Percentiles rank a stretch among this genome's conserved stretches.
Conservation (phyloP, 306 rosid genomes). For the Betula pendula region DNA sequence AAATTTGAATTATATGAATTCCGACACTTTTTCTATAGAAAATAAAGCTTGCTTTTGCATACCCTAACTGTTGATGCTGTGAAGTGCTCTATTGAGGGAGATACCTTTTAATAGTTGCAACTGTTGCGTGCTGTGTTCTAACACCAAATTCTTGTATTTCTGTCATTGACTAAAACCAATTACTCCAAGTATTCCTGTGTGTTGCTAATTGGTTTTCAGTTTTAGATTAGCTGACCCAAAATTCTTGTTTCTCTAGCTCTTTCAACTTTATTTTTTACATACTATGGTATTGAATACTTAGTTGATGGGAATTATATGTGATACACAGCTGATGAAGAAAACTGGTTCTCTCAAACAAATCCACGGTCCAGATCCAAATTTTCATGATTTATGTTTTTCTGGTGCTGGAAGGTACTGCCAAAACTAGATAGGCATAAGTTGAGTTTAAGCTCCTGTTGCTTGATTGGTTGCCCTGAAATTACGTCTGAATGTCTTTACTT, state of each 20-base stretch:
- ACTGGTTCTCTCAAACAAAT: conserved; percentile 57
- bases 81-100: not conserved
- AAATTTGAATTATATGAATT: not conserved
- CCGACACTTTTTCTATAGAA: not conserved
- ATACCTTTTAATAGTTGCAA: not conserved
- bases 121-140: not conserved
- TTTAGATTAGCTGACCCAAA: no score
- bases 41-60: not conserved
- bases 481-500: conserved; percentile 24
- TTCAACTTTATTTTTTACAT: not conserved
- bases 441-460: not conserved
- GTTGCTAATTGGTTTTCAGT: not conserved
- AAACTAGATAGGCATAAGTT: not conserved
- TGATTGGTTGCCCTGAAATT: not conserved
- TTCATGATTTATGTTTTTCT: conserved; percentile 74
- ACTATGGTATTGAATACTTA: not conserved
- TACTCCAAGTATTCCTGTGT: not conserved
- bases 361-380: conserved; percentile 88
- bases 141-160: not conserved
- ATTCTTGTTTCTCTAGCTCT: not conserved
- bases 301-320: not conserved
- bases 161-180: not conserved
- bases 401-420: conserved; percentile 72
- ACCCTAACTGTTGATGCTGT: not conserved
- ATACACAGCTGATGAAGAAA: conserved; percentile 65